Evolutionary conservation across 164 flowering plant species (phyloP).

Genomic region (Kingdonia uniflora): DNA sequence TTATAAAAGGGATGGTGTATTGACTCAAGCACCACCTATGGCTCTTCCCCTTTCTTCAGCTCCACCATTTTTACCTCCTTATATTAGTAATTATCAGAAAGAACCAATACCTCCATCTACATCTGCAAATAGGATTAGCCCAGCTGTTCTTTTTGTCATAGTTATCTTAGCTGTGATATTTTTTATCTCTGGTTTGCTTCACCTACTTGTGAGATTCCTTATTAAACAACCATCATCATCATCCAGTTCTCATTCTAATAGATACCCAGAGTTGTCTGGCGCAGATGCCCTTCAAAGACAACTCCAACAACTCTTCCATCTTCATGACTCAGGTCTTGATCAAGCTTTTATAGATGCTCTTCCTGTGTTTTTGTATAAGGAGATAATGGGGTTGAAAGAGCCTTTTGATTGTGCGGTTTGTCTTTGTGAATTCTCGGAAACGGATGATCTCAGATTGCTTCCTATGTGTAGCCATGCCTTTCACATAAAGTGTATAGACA

Average conservation of each 20-base stretch:
- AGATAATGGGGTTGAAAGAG: slow-evolving; percentile 55
- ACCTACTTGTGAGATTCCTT: slow-evolving; percentile 49
- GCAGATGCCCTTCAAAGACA: slow-evolving; percentile 61
- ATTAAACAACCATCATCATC: slow-evolving; percentile 41
- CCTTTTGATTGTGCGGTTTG: slow-evolving; percentile 94
- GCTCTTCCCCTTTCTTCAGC: slow-evolving; percentile 14
- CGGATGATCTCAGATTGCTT: slow-evolving; percentile 63
- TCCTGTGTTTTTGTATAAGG: slow-evolving; percentile 64
- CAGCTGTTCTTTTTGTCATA: slow-evolving; percentile 43
- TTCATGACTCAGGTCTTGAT: slow-evolving; percentile 84
- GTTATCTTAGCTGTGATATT: slow-evolving; percentile 49
- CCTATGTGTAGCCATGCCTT: slow-evolving; percentile 80
- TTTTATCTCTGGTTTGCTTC: slow-evolving; percentile 60
- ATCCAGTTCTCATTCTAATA: slow-evolving; percentile 33
- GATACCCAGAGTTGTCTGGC: slow-evolving; percentile 31
- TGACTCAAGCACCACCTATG: slow-evolving; percentile 17
- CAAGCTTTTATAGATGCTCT: slow-evolving; percentile 73
- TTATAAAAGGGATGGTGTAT: slow-evolving; percentile 16
- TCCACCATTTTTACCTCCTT: slow-evolving; percentile 20
- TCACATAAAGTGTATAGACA: slow-evolving; percentile 68
- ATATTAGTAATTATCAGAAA: slow-evolving; percentile 13
- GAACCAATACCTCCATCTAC: slow-evolving; percentile 24
- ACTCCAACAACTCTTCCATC: slow-evolving; percentile 72
- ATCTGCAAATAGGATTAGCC: slow-evolving; percentile 39
- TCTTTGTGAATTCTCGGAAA: slow-evolving; percentile 51